phyloP scores from a whole-genome alignment of 169 alveolate species.

The Pseudocohnilembus persalinus region DNA sequence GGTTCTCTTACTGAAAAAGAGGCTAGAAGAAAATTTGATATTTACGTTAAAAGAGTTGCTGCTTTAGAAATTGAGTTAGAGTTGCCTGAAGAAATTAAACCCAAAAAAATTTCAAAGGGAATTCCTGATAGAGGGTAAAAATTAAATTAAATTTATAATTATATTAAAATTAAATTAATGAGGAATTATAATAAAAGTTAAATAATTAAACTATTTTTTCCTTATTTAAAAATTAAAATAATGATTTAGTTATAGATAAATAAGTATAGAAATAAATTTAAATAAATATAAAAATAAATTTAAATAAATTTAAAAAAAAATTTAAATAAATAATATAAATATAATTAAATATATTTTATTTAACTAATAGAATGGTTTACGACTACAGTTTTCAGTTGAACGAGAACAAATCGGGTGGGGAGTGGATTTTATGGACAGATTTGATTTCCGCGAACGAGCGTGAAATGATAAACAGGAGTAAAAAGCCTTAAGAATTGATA shows the following conservation, averaged over 20 bases:
- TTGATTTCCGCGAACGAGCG: conserved; percentile 60
- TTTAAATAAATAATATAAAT: too few species aligned
- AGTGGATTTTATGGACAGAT: conserved; percentile 89
- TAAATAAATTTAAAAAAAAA: too few species aligned
- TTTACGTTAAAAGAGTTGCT: conserved; percentile 32
- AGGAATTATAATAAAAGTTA: too few species aligned
- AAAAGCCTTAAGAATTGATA: conserved; percentile 76
- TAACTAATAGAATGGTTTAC: conserved; percentile 70
- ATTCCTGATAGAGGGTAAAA: conserved; percentile 52
- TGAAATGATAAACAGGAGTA: conserved; percentile 62
- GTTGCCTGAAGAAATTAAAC: conserved; percentile 19
- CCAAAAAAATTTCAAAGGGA: conserved; percentile 22
- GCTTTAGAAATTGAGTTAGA: conserved; percentile 27
- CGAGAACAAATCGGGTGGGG: conserved; percentile 50
- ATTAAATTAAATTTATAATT: too few species aligned
- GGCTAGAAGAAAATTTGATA: conserved; percentile 36
- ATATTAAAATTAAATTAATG: too few species aligned
- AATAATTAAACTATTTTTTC: too few species aligned
- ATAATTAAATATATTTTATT: too few species aligned
- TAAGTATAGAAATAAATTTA: too few species aligned
- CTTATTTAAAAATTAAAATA: too few species aligned
- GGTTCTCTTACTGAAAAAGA: conserved; percentile 20
- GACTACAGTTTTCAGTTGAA: conserved; percentile 79
- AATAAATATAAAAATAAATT: too few species aligned
- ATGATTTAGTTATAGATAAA: too few species aligned